Conservation (phyloP, 495 filamentous ascomycete genomes). For the Bacidia gigantensis region DNA sequence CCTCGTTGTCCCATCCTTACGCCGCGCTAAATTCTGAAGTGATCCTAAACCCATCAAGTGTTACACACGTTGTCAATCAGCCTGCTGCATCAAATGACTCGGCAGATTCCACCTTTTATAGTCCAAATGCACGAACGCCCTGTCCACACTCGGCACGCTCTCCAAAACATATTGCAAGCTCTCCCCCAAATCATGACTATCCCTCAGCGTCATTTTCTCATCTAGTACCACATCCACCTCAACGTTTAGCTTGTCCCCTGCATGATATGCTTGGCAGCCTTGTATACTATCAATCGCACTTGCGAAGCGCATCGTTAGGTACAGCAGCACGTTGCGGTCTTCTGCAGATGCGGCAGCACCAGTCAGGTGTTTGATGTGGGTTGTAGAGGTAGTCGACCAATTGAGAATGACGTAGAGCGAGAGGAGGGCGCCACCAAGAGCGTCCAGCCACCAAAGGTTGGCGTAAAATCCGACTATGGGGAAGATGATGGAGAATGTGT, state of each 20-base stretch:
- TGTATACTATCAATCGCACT: constrained; percentile 81
- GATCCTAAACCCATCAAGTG: too few relatives aligned
- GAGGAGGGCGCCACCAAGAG: constrained; percentile 68
- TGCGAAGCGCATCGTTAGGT: constrained; percentile 89
- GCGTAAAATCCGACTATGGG: constrained; percentile 64
- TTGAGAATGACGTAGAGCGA: constrained; percentile 74
- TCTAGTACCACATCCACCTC: constrained; percentile 77
- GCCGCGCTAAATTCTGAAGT: not conserved
- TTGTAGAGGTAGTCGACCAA: constrained; percentile 61
- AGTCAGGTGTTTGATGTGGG: constrained; percentile 72
- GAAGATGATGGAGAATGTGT: constrained; percentile 75
- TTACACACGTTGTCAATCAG: too few relatives aligned
- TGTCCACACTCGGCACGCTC: constrained; percentile 63
- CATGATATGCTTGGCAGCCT: constrained; percentile 75
- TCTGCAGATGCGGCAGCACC: constrained; percentile 68
- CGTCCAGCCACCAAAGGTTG: constrained; percentile 74
- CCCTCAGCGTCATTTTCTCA: constrained; percentile 59
- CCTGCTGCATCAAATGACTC: constrained; percentile 69
- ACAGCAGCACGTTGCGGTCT: constrained; percentile 74
- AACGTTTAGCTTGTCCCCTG: constrained; percentile 79
- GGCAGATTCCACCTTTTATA: constrained; percentile 72
- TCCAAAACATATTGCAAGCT: constrained; percentile 83
- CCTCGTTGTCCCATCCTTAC: not conserved
- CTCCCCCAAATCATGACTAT: constrained; percentile 83
- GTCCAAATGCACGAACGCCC: constrained; percentile 67